These are phyloP conservation scores for Amanita brunnescens DNA, from an alignment of 768 basidiomycete genomes.

Conservation along the genomic window DNA sequence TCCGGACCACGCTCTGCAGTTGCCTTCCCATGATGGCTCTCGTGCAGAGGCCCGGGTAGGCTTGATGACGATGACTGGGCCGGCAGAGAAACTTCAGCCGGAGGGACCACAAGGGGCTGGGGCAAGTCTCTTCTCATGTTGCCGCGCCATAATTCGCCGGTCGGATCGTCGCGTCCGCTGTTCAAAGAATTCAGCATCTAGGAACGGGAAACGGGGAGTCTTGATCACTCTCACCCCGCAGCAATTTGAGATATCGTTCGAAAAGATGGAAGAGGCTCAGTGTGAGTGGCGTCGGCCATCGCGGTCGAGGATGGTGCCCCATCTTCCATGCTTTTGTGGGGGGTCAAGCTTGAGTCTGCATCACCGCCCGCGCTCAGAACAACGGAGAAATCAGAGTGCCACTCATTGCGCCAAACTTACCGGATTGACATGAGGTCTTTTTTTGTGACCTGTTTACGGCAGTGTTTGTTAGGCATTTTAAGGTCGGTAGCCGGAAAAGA, in stretches of 20 bases:
- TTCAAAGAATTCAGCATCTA: background rate
- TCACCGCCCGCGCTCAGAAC: background rate
- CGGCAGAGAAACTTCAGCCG: background rate
- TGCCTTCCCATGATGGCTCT: background rate
- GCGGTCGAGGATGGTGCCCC: background rate
- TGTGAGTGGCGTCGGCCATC: background rate
- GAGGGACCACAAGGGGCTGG: background rate
- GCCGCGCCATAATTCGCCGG: slow-evolving; percentile 1
- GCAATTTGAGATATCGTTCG: background rate
- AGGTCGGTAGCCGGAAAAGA: background rate
- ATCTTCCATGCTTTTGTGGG: background rate
- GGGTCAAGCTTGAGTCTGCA: background rate
- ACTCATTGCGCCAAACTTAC: background rate
- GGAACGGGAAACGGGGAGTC: background rate
- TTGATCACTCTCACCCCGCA: background rate
- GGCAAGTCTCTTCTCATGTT: background rate
- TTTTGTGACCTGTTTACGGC: background rate
- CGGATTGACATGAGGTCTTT: background rate
- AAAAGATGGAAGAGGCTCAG: background rate
- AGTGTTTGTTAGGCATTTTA: background rate
- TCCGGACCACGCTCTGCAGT: background rate
- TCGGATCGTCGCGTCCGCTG: slow-evolving; percentile 1
- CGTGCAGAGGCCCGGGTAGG: no score
- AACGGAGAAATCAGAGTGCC: background rate
- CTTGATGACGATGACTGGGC: background rate